A percentile compares a stretch with the other conserved stretches of the same genome.
Conservation (phyloP, 2,329 filamentous ascomycete species). For the Colletotrichum navitas region DNA sequence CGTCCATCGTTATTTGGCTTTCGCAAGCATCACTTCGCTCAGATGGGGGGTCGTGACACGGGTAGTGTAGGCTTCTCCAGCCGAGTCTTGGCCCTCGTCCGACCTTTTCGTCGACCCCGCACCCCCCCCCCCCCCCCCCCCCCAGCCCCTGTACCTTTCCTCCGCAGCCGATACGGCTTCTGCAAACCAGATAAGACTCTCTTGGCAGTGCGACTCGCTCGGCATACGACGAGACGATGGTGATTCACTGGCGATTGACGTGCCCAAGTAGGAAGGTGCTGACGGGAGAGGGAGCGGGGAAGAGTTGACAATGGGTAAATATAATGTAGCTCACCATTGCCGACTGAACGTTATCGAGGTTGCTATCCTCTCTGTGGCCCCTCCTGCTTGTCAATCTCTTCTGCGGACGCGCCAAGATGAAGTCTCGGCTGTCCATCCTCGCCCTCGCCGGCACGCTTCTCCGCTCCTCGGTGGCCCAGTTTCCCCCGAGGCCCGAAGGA, state of each 20-base stretch:
- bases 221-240: constrained; percentile 11
- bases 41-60: background rate
- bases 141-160: constrained; percentile 3
- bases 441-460: constrained; percentile 48
- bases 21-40: background rate
- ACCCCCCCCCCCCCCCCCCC: background rate
- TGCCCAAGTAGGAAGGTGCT: constrained; percentile 36
- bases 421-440: background rate
- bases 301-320: background rate
- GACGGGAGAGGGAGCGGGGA: background rate
- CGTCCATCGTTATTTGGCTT: background rate
- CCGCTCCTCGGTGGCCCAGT: constrained; percentile 40
- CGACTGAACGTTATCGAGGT: too few relatives aligned
- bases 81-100: constrained; percentile 21
- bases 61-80: background rate
- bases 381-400: too few relatives aligned
- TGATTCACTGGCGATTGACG: background rate
- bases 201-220: constrained; percentile 27
- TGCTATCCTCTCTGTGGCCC: too few relatives aligned
- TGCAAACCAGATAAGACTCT: constrained; percentile 9
- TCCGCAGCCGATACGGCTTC: background rate
- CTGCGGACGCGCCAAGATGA: background rate
- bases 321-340: background rate
- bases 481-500: constrained; percentile 45
- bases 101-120: constrained; percentile 23